These are phyloP conservation scores for Biscogniauxia marginata DNA, from an alignment of 2,329 filamentous ascomycete genomes.

Conservation along the genomic window DNA sequence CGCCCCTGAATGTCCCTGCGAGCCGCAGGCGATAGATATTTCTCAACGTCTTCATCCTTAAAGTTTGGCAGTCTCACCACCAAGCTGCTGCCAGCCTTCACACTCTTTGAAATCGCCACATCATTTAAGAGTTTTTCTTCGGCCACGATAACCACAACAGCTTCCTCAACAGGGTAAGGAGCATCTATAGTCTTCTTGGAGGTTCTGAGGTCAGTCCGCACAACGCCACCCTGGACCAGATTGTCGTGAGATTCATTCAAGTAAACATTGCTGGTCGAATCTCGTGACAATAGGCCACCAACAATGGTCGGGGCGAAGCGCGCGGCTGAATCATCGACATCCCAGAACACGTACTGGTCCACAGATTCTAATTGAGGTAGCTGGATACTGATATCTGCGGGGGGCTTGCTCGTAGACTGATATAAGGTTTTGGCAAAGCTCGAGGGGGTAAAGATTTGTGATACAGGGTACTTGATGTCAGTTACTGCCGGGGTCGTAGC, in stretches of 20 bases:
- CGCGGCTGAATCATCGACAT: slow-evolving; percentile 72
- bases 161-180: slow-evolving; percentile 75
- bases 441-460: slow-evolving; percentile 55
- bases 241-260: slow-evolving; percentile 63
- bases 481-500: slow-evolving; percentile 62
- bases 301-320: slow-evolving; percentile 62
- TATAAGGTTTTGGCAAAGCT: slow-evolving; percentile 51
- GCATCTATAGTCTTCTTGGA: slow-evolving; percentile 82
- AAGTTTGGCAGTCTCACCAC: slow-evolving; percentile 74
- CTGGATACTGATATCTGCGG: slow-evolving; percentile 45
- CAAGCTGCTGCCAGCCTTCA: slow-evolving; percentile 70
- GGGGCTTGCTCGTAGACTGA: slow-evolving; percentile 50
- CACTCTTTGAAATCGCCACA: slow-evolving; percentile 68
- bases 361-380: slow-evolving; percentile 51
- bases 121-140: slow-evolving; percentile 78
- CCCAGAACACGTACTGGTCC: slow-evolving; percentile 93
- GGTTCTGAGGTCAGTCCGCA: slow-evolving; percentile 82
- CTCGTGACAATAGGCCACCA: slow-evolving; percentile 66
- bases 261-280: slow-evolving; percentile 62
- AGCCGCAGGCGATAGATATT: slow-evolving; percentile 70
- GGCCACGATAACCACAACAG: slow-evolving; percentile 76
- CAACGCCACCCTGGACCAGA: slow-evolving; percentile 71
- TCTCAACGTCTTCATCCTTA: slow-evolving; percentile 88
- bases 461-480: slow-evolving; percentile 87
- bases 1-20: slow-evolving; percentile 71